Conservation (phyloP, 2,329 filamentous ascomycete genomes). For the Aspergillus sp. region DNA sequence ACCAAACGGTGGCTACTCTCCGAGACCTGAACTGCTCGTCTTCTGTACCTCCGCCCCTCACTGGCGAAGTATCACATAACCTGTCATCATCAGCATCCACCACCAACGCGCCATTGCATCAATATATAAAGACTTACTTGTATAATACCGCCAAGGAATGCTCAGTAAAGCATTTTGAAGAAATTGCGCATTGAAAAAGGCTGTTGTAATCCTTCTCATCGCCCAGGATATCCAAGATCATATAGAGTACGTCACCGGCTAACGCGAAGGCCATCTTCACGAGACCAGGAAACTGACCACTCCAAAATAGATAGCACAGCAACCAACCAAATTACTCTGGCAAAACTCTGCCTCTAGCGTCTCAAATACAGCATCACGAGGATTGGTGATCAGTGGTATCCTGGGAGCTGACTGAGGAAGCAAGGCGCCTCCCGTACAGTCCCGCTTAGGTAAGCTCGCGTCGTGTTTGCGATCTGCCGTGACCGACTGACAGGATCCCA, state of each 20-base stretch:
- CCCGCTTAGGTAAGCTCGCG: slow-evolving; percentile 24
- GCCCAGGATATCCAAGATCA: slow-evolving; percentile 29
- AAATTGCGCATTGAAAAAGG: slow-evolving; percentile 31
- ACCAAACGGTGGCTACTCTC: slow-evolving; percentile 18
- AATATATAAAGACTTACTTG: slow-evolving; percentile 20
- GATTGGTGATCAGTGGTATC: not conserved
- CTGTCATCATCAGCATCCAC: slow-evolving; percentile 31
- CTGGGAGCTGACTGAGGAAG: not conserved
- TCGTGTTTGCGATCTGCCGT: slow-evolving; percentile 15
- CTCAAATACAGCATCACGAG: not conserved
- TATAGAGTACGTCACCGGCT: slow-evolving; percentile 28
- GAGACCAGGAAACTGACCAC: not conserved
- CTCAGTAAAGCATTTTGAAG: slow-evolving; percentile 25
- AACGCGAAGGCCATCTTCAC: slow-evolving; percentile 23
- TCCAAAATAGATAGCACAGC: not conserved
- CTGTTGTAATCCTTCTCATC: slow-evolving; percentile 29
- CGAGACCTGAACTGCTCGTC: slow-evolving; percentile 45
- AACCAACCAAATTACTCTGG: not conserved
- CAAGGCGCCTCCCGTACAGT: not conserved
- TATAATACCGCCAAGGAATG: slow-evolving; percentile 28
- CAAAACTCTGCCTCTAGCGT: not conserved
- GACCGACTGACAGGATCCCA: not conserved
- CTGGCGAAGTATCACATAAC: slow-evolving; percentile 50
- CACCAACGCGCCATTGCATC: not conserved
- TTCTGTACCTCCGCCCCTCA: slow-evolving; percentile 47